These are phyloP conservation scores for Dothideomycetidae sp. DNA, from an alignment of 2,329 filamentous ascomycete genomes.

Conservation along the genomic window DNA sequence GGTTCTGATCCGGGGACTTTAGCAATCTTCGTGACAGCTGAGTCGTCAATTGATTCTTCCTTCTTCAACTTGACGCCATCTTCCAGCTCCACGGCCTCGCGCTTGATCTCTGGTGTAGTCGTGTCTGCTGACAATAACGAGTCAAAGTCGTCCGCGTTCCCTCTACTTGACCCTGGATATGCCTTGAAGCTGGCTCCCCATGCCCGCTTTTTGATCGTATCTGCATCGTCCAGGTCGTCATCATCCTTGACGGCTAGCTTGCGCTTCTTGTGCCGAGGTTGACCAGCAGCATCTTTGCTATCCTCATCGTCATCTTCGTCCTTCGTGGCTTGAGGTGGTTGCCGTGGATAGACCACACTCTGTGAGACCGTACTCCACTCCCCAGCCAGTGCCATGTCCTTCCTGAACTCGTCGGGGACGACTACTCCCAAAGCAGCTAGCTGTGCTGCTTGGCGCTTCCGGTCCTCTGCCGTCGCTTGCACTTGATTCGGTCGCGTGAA, in stretches of 20 bases:
- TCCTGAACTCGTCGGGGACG: slow-evolving; percentile 63
- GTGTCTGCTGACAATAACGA: slow-evolving; percentile 33
- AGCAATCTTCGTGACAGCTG: slow-evolving; percentile 18
- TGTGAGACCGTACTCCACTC: slow-evolving; percentile 66
- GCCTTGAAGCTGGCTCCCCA: slow-evolving; percentile 34
- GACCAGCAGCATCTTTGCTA: slow-evolving; percentile 28
- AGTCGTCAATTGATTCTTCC: slow-evolving; percentile 20
- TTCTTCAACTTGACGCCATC: slow-evolving; percentile 19
- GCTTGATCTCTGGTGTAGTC: slow-evolving; percentile 21
- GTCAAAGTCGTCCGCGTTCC: slow-evolving; percentile 46
- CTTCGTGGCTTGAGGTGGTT: slow-evolving; percentile 23
- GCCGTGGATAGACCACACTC: slow-evolving; percentile 19
- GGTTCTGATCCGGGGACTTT: slow-evolving; percentile 8
- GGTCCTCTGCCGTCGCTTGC: slow-evolving; percentile 46
- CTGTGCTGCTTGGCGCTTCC: slow-evolving; percentile 75
- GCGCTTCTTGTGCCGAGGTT: slow-evolving; percentile 49
- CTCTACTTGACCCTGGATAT: slow-evolving; percentile 30
- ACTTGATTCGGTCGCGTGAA: slow-evolving; percentile 18
- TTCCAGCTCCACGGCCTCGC: slow-evolving; percentile 20
- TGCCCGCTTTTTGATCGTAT: slow-evolving; percentile 20
- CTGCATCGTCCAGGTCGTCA: slow-evolving; percentile 41
- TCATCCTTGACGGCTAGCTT: slow-evolving; percentile 46
- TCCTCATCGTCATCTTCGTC: slow-evolving; percentile 29
- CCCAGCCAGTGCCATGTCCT: slow-evolving; percentile 74
- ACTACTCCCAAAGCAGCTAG: slow-evolving; percentile 75